These are phyloP conservation scores for Lyophyllum decastes DNA, from an alignment of 768 basidiomycete species.

Conservation along the genomic window DNA sequence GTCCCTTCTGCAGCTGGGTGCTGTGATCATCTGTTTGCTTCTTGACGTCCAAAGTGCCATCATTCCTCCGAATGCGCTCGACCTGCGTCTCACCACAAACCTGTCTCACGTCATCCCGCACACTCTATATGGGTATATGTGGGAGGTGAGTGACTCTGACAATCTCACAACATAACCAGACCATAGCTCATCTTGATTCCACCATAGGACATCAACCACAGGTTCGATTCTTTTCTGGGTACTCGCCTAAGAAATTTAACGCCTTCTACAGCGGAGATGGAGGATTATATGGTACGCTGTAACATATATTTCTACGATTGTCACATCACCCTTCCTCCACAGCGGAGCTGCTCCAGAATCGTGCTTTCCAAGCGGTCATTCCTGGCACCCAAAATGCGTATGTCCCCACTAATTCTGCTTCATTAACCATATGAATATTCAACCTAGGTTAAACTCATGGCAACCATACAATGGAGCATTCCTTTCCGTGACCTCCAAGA, in stretches of 20 bases:
- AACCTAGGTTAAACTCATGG: constrained; percentile 43
- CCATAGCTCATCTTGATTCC: background rate
- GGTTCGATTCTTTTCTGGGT: constrained; percentile 13
- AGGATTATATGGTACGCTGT: constrained; percentile 35
- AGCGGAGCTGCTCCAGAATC: constrained; percentile 51
- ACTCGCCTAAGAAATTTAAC: background rate
- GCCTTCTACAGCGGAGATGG: constrained; percentile 33
- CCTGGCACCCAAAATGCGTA: constrained; percentile 45
- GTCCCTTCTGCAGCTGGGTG: background rate
- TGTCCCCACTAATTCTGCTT: background rate
- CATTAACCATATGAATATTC: background rate
- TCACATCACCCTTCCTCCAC: background rate
- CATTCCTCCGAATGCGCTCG: constrained; percentile 28
- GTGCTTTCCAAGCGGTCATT: constrained; percentile 59
- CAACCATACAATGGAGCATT: constrained; percentile 37
- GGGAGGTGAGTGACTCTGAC: constrained; percentile 27
- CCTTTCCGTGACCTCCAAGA: constrained; percentile 39
- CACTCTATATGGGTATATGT: constrained; percentile 36
- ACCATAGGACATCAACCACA: constrained; percentile 33
- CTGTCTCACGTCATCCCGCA: constrained; percentile 29
- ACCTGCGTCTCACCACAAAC: constrained; percentile 27
- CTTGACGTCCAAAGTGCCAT: constrained; percentile 12
- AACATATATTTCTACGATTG: background rate
- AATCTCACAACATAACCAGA: background rate
- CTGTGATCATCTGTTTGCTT: constrained; percentile 3